Evolutionary conservation across 352 stramenopile species (phyloP).

Genomic region (Phytophthora tentaculata): DNA sequence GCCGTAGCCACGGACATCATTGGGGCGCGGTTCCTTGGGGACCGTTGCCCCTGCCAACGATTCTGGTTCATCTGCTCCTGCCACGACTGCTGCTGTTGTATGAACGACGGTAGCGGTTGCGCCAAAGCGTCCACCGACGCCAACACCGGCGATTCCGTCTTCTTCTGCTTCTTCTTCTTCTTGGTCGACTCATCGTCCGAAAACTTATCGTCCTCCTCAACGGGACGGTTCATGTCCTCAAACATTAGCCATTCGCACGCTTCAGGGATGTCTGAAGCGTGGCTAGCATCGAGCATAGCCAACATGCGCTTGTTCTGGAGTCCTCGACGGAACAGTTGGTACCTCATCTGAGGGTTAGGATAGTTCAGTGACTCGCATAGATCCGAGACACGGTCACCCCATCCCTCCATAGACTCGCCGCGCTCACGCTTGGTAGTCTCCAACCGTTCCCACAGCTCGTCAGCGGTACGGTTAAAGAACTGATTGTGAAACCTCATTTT

Average conservation of each 20-base stretch:
- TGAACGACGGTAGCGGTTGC: neutral
- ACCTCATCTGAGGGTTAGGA: neutral
- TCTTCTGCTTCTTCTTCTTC: neutral
- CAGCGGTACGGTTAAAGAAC: neutral
- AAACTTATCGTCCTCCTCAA: neutral
- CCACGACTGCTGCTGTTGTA: neutral
- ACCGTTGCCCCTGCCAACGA: neutral
- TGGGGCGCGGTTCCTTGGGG: neutral
- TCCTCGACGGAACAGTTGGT: neutral
- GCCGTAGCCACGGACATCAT: too few relatives aligned
- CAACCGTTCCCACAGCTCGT: neutral
- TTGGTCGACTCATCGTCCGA: neutral
- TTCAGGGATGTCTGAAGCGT: neutral
- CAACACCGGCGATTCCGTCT: neutral
- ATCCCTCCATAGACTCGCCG: neutral
- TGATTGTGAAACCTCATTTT: neutral
- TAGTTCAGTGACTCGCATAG: neutral
- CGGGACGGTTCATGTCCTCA: neutral
- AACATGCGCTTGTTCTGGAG: neutral
- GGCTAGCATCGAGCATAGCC: neutral
- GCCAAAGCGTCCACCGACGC: neutral
- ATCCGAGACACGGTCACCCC: neutral
- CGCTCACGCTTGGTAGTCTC: constrained; percentile 9
- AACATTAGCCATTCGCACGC: neutral
- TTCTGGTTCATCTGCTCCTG: neutral